Percentiles rank a stretch among this genome's conserved stretches.
phyloP scores from a whole-genome alignment of 495 filamentous ascomycete species.

The Usnea hakonensis region DNA sequence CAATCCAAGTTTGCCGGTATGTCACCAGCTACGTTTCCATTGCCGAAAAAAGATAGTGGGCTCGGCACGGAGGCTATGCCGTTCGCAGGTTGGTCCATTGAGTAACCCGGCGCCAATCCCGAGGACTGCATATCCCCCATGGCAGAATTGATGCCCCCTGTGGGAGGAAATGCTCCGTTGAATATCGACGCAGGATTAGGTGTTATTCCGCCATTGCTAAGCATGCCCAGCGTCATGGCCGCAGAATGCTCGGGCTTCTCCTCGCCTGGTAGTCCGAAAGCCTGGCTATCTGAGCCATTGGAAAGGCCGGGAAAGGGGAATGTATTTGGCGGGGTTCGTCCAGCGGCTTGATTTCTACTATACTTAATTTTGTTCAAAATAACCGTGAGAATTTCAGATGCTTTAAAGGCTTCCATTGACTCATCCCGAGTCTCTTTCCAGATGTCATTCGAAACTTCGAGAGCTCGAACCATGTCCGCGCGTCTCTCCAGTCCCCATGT shows the following conservation, averaged over 20 bases:
- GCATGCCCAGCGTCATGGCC: conserved; percentile 74
- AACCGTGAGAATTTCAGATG: conserved; percentile 62
- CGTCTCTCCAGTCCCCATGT: conserved; percentile 66
- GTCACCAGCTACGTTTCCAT: conserved; percentile 47
- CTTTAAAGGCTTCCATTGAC: conserved; percentile 87
- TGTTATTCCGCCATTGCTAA: conserved; percentile 62
- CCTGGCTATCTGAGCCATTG: conserved; percentile 11
- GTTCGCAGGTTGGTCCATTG: conserved; percentile 31
- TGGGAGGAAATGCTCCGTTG: conserved; percentile 33
- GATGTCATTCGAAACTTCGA: conserved; percentile 65
- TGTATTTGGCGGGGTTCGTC: conserved; percentile 10
- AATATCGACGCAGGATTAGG: conserved; percentile 47
- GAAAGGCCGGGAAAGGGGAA: conserved; percentile 15
- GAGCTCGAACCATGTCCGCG: conserved; percentile 62
- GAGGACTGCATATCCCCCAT: conserved; percentile 23
- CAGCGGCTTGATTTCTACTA: conserved; percentile 6
- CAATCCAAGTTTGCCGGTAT: conserved; percentile 66
- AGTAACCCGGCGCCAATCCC: conserved; percentile 20
- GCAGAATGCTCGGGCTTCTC: conserved; percentile 57
- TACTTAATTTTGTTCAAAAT: conserved; percentile 68
- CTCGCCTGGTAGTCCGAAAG: conserved; percentile 25
- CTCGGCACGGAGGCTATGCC: conserved; percentile 45
- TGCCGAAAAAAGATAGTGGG: conserved; percentile 44
- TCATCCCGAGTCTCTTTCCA: conserved; percentile 68
- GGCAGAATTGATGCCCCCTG: conserved; percentile 18